Conservation (phyloP, 108 stramenopile species). For the Craspedostauros australis region DNA sequence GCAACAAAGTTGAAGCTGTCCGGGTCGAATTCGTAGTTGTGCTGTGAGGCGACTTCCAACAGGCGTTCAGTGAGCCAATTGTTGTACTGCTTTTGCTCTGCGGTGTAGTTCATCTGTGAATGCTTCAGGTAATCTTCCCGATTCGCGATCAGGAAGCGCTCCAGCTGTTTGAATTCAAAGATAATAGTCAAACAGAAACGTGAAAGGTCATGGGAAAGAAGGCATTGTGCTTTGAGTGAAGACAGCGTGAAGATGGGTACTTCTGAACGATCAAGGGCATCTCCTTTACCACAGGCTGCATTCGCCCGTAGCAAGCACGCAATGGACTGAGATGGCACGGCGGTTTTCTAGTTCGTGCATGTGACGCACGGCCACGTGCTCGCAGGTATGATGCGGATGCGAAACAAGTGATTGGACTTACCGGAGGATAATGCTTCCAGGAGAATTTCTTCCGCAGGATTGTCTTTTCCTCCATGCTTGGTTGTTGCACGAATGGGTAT, state of each 20-base stretch:
- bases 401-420: too few species aligned
- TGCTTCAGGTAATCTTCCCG: conserved; percentile 81
- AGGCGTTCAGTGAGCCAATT: conserved; percentile 78
- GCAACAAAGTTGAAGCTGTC: conserved; percentile 80
- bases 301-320: too few species aligned
- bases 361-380: too few species aligned
- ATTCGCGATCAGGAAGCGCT: conserved; percentile 82
- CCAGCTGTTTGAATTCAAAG: conserved; percentile 38
- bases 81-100: conserved; percentile 85
- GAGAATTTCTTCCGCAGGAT: conserved; percentile 78
- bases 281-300: neutral
- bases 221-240: too few species aligned
- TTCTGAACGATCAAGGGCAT: neutral
- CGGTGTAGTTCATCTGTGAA: conserved; percentile 81
- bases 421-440: conserved; percentile 88
- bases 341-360: too few species aligned
- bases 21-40: conserved; percentile 69
- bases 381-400: too few species aligned
- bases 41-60: conserved; percentile 55
- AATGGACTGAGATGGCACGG: too few species aligned
- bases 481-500: conserved; percentile 47
- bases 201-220: too few species aligned
- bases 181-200: too few species aligned
- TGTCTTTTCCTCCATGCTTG: conserved; percentile 43
- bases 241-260: neutral